These are phyloP conservation scores for Pyricularia sp. DNA, from an alignment of 2,329 filamentous ascomycete species.

Conservation along the genomic window DNA sequence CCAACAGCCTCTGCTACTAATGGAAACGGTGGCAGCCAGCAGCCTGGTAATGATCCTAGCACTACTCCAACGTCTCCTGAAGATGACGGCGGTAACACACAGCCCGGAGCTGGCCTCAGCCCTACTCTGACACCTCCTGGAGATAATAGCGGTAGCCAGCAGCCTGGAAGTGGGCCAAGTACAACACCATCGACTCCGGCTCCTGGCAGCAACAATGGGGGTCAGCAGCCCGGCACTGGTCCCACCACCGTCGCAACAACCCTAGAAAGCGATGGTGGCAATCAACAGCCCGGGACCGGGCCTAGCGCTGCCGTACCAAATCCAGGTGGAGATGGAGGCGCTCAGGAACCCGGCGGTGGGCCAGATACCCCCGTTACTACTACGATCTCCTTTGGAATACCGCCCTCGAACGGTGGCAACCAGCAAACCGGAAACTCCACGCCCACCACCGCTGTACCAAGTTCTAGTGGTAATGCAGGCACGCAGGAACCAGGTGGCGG, in stretches of 20 bases:
- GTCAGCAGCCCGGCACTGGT: not conserved
- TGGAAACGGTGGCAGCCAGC: not conserved
- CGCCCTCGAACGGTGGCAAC: too few relatives aligned
- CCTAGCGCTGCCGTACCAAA: too few relatives aligned
- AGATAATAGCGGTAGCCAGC: not conserved
- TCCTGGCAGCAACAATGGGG: not conserved
- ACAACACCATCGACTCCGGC: not conserved
- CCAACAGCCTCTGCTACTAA: not conserved
- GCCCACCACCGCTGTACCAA: too few relatives aligned
- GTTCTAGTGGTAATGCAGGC: too few relatives aligned
- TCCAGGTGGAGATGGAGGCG: too few relatives aligned
- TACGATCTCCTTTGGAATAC: too few relatives aligned
- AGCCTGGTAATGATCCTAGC: not conserved
- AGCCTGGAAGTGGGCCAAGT: not conserved
- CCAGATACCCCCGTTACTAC: too few relatives aligned
- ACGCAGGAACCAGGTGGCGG: too few relatives aligned
- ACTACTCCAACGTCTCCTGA: not conserved
- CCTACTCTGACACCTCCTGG: not conserved
- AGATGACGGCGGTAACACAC: not conserved
- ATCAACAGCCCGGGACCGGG: not conserved
- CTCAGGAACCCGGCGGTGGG: too few relatives aligned
- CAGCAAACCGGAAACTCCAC: too few relatives aligned
- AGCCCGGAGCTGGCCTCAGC: not conserved
- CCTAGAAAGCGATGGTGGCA: not conserved
- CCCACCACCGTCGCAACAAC: not conserved